Evolutionary conservation across 129 eudicot genomes (phyloP).

Genomic region (Cynara cardunculus): DNA sequence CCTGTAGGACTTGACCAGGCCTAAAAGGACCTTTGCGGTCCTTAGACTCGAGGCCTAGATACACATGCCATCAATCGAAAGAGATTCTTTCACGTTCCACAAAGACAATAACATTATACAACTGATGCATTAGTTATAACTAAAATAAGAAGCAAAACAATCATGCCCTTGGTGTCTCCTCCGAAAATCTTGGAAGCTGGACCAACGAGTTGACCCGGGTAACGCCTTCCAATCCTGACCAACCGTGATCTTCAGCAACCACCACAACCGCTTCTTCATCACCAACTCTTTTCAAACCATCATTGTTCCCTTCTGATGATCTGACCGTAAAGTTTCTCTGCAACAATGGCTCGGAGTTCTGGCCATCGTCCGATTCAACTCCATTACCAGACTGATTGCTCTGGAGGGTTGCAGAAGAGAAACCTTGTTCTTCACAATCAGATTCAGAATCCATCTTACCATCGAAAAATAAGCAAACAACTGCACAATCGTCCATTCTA

Average conservation of each 20-base stretch:
- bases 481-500: constrained; percentile 98
- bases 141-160: constrained; percentile 5
- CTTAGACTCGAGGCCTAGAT: not conserved
- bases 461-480: constrained; percentile 78
- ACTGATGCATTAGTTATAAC: not conserved
- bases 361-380: constrained; percentile 82
- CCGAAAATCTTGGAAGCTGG: constrained; percentile 96
- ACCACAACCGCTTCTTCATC: constrained; percentile 16
- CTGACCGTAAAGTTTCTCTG: constrained; percentile 77
- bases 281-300: constrained; percentile 7
- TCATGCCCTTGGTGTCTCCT: constrained; percentile 48
- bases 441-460: constrained; percentile 86
- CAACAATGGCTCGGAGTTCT: constrained; percentile 62
- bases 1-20: no score
- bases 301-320: constrained; percentile 55
- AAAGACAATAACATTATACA: constrained; percentile 20
- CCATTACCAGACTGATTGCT: constrained; percentile 64
- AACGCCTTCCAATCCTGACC: constrained; percentile 97
- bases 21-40: not conserved
- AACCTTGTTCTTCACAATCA: constrained; percentile 70
- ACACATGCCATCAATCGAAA: not conserved
- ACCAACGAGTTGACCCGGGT: constrained; percentile 91
- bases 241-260: constrained; percentile 44
- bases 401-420: constrained; percentile 73
- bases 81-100: not conserved